phyloP scores from a whole-genome alignment of 179 eudicot genomes.

The Pouteria campechiana region DNA sequence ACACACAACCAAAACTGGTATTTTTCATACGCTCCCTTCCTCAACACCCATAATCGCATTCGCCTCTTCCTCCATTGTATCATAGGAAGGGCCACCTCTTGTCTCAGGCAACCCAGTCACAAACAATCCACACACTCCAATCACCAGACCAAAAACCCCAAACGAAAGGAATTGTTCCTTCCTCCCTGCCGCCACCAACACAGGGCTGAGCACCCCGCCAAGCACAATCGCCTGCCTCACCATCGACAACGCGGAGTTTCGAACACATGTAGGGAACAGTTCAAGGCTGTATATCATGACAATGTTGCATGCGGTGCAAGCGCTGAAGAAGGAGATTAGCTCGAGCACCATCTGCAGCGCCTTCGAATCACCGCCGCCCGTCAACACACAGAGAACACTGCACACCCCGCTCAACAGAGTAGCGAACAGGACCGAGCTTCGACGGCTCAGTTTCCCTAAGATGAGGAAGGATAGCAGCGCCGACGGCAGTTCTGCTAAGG shows the following conservation, averaged over 20 bases:
- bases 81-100: constrained; percentile 23
- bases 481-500: constrained; percentile 44
- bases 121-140: constrained; percentile 28
- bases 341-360: constrained; percentile 27
- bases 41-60: no score
- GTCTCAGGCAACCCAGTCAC: constrained; percentile 48
- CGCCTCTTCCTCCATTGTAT: constrained; percentile 67
- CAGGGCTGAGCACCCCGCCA: constrained; percentile 44
- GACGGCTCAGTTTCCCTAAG: constrained; percentile 28
- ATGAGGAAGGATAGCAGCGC: constrained; percentile 30
- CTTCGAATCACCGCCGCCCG: constrained; percentile 6
- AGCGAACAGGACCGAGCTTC: constrained; percentile 18
- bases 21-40: no score
- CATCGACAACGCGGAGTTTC: constrained; percentile 63
- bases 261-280: constrained; percentile 56
- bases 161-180: constrained; percentile 22
- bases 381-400: constrained; percentile 25
- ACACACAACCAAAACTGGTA: no score
- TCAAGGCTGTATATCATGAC: constrained; percentile 45
- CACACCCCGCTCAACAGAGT: constrained; percentile 24
- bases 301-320: constrained; percentile 32
- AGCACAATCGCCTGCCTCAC: constrained; percentile 51
- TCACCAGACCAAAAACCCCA: constrained; percentile 46
- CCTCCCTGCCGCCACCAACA: constrained; percentile 36
- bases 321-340: constrained; percentile 33